Base-by-base conservation (phyloP, 176 grass and related monocot species). In the Panicum miliaceum region DNA sequence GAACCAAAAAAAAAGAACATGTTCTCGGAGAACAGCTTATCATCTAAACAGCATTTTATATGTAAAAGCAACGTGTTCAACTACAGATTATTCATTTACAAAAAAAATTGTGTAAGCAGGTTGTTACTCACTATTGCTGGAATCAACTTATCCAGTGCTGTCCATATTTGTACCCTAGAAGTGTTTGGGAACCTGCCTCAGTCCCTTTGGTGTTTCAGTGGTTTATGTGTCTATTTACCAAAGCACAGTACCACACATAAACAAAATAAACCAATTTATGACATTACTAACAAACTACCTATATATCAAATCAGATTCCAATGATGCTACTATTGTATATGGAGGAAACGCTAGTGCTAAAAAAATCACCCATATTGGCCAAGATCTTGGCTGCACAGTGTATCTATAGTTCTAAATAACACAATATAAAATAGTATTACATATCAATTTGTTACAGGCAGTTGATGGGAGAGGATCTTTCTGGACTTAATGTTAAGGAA, bases 401-500 rank as follows among this genome's bases (percentile, higher is more conserved):
- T 57, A 65, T 34, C 13, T 50, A 51, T 37, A 52, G 29, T 46
- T 72, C 15, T 19, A 51, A 32, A 42, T 56, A 74, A 66, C 77
- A 58, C 26, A 7, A 68, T 8, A 68, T 27, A 67, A 47, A 82
- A 65, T 52, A 1, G 32, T 68, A 53, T 63, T 52, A 19, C 32
- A 35, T 48, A 52, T 76, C 41, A 56, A 45, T 41, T 54, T 59
- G 63, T 69, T 84, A 62, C 85, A 97, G 89, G 89, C 89, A 88
- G 87, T 92, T 94, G 94, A 88, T 68, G 87, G 94, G 94, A 43
- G 87, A 94, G 67, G 87, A 97, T 78, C 75, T 97, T 27, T 90
- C 89, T 82, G 87, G 94, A 5, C 65, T 97, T 52, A 71, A 79
- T 79, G 74, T 82, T 6, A 94, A 97, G 65, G 91, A 88, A 79